Conservation (phyloP, 2,329 filamentous ascomycete genomes). For the Aciculosporium take region DNA sequence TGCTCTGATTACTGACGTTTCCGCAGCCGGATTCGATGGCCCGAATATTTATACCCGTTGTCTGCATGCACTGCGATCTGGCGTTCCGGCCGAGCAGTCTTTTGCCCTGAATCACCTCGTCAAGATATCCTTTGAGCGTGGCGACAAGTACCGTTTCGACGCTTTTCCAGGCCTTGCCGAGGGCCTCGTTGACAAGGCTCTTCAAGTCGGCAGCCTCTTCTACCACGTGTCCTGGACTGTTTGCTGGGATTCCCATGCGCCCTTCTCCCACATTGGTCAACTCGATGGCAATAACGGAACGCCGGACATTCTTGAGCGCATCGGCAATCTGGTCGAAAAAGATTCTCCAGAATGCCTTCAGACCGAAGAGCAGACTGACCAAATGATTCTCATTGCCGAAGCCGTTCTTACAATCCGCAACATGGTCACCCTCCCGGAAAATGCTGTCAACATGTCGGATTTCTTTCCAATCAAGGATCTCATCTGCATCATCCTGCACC, state of each 20-base stretch:
- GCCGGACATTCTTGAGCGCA: constrained; percentile 46
- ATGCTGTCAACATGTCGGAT: constrained; percentile 66
- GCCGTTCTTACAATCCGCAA: constrained; percentile 81
- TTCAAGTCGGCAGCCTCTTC: constrained; percentile 66
- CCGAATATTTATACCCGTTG: constrained; percentile 88
- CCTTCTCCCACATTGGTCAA: constrained; percentile 36
- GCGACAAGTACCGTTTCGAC: constrained; percentile 92
- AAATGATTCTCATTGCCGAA: constrained; percentile 66
- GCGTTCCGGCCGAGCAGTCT: constrained; percentile 68
- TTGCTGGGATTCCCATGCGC: constrained; percentile 44
- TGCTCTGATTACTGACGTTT: constrained; percentile 6
- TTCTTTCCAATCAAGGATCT: constrained; percentile 67
- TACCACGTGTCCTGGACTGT: constrained; percentile 74
- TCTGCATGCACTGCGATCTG: constrained; percentile 68
- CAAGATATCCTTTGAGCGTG: constrained; percentile 87
- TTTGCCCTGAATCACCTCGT: constrained; percentile 88
- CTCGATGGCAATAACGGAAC: constrained; percentile 36
- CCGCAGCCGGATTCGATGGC: constrained; percentile 47
- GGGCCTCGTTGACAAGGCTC: constrained; percentile 69
- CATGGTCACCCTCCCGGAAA: constrained; percentile 88
- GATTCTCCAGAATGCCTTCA: constrained; percentile 56
- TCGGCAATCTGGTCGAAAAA: constrained; percentile 46
- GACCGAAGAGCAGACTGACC: constrained; percentile 54
- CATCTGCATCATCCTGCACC: constrained; percentile 64
- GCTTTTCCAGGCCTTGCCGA: constrained; percentile 81